phyloP scores from a whole-genome alignment of 345 rosid species.

The Bretschneidera sinensis region DNA sequence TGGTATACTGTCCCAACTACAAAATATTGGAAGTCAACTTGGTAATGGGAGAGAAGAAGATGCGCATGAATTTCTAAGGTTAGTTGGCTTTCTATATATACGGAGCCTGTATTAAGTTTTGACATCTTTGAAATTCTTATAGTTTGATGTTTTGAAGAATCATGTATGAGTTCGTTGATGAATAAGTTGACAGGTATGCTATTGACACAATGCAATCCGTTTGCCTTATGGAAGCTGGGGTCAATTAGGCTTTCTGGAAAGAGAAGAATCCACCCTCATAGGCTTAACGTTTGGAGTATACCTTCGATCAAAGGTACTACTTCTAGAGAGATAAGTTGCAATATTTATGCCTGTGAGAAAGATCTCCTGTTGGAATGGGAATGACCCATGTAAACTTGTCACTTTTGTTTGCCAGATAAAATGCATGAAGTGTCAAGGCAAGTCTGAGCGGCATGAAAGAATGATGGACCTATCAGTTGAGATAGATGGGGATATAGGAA shows the following conservation, averaged over 20 bases:
- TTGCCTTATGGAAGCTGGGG: constrained; percentile 63
- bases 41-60: constrained; percentile 92
- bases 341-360: background rate
- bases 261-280: constrained; percentile 75
- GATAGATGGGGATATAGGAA: constrained; percentile 81
- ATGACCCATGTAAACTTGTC: background rate
- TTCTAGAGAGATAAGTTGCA: background rate
- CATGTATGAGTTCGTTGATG: constrained; percentile 6
- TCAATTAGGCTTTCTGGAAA: constrained; percentile 34
- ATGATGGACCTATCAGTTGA: constrained; percentile 99
- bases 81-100: constrained; percentile 13
- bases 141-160: background rate
- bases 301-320: constrained; percentile 81
- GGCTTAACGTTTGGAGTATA: constrained; percentile 96
- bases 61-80: constrained; percentile 99
- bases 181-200: constrained; percentile 54
- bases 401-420: constrained; percentile 48
- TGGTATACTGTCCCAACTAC: constrained; percentile 66
- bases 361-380: background rate
- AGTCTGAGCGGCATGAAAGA: constrained; percentile 80
- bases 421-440: constrained; percentile 84
- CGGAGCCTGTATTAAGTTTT: background rate
- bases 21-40: constrained; percentile 65
- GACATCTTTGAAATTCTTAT: constrained; percentile 3
- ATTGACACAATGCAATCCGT: constrained; percentile 91